Conservation (phyloP, 108 stramenopile genomes). For the Cylindrotheca fusiformis region DNA sequence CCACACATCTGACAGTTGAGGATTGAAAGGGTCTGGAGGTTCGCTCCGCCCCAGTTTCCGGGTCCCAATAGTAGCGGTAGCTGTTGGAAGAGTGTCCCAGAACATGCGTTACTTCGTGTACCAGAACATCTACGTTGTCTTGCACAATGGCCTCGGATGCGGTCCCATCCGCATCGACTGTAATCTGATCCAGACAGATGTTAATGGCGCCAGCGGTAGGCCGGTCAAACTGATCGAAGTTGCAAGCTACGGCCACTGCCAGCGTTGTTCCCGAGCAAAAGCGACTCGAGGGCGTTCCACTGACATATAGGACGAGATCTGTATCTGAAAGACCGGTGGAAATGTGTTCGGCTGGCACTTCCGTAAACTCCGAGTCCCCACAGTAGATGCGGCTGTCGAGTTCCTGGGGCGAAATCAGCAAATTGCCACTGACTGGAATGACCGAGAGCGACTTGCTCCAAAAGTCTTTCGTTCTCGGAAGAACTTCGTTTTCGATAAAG, state of each 20-base stretch:
- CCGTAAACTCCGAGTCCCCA: conserved; percentile 78
- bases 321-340: conserved; percentile 53
- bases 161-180: conserved; percentile 53
- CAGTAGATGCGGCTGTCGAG: conserved; percentile 67
- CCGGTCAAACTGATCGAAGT: conserved; percentile 69
- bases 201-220: conserved; percentile 80
- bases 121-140: conserved; percentile 70
- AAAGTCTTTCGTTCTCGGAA: conserved; percentile 59
- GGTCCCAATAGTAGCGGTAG: conserved; percentile 81
- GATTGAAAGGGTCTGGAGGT: conserved; percentile 68
- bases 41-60: conserved; percentile 60
- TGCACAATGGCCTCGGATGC: conserved; percentile 50
- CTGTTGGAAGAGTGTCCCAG: conserved; percentile 75
- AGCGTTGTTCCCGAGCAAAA: conserved; percentile 75
- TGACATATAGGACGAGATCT: conserved; percentile 76
- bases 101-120: conserved; percentile 73
- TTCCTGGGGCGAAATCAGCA: conserved; percentile 59
- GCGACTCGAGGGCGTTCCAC: conserved; percentile 57
- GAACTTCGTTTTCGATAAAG: conserved; percentile 68
- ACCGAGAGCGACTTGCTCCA: conserved; percentile 71
- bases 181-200: conserved; percentile 66
- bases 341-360: conserved; percentile 66
- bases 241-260: conserved; percentile 77
- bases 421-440: conserved; percentile 66
- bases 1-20: conserved; percentile 71